Conservation (phyloP, 306 rosid species). For the Gastrolobium villosum region DNA sequence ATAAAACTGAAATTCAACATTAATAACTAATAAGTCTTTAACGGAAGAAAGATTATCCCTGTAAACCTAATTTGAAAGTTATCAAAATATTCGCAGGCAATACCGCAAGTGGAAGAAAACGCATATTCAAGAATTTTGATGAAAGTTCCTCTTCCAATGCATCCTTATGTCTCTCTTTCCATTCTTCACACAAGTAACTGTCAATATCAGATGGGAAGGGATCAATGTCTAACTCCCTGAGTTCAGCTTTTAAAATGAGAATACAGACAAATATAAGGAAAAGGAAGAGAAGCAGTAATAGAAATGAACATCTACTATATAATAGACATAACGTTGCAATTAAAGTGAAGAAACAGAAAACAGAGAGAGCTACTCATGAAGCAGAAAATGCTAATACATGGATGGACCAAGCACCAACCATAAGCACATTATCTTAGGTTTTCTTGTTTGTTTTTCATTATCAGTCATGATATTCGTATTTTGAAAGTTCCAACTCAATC, state of each 20-base stretch:
- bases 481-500: constrained; percentile 21
- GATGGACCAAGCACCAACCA: constrained; percentile 1
- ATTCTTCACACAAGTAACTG: constrained; percentile 95
- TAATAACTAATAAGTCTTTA: constrained; percentile 1
- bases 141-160: constrained; percentile 65
- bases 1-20: constrained; percentile 21
- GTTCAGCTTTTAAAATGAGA: constrained; percentile 30
- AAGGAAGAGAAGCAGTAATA: neutral
- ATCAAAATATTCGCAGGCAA: constrained; percentile 40
- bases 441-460: constrained; percentile 24
- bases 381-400: neutral
- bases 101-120: constrained; percentile 90
- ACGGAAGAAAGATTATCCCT: constrained; percentile 3
- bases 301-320: constrained; percentile 24
- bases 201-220: constrained; percentile 43
- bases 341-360: neutral
- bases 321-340: neutral
- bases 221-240: neutral
- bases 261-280: constrained; percentile 22
- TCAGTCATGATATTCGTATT: neutral
- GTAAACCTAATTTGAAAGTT: constrained; percentile 20
- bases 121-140: constrained; percentile 72
- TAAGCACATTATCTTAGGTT: neutral
- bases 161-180: constrained; percentile 89
- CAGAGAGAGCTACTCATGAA: neutral